Base-by-base conservation (phyloP, 352 stramenopile genomes). In the Phytophthora sp. region DNA sequence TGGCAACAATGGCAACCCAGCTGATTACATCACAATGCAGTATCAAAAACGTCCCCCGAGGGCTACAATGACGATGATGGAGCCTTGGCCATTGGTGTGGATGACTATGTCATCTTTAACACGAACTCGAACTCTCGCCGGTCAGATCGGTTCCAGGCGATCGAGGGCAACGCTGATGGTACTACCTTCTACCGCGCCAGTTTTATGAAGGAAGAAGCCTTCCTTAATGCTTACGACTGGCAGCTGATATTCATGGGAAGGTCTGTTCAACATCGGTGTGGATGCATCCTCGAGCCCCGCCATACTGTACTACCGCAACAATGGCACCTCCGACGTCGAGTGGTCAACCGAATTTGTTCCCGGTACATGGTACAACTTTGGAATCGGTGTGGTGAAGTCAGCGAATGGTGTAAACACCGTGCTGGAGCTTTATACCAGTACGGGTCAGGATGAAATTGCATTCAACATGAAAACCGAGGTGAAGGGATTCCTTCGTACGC, bases 281-380 rank as follows among this genome's bases (percentile, higher is more conserved):
- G 69, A 87, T 45, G 74, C 75, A 20, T 63, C 62, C 6, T 30
- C 39, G 39, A 54, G 57, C 37, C 75, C 77, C 0, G 60, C 66
- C 5, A 67, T 71, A 61, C 67, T 87, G 28, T 79, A 83, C 58
- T 84, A 72, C 61, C 55, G 58, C 28, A 81, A 45, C 31, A 67
- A 69, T 28, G 72, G 72, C 15, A 63, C 68, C 13, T 45, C 43
- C 11, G 72, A 76, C 17, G 20, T 52, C 21, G 68, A 74, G 61
- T 87, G 77, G 77, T 51, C 69, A 23, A 74, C 66, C 13, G 62
- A 71, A 30, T 84, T 87, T 35, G 48, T 65, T 30, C 49, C 58
- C 13, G 68, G 66, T 12, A 87, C 74, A 23, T 87, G 77, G 77
- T 84, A 83, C 72, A 87, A 84, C n/a, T 52, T 84, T 38, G 74